Conservation (phyloP, 306 rosid genomes). For the Acacia crassicarpa region DNA sequence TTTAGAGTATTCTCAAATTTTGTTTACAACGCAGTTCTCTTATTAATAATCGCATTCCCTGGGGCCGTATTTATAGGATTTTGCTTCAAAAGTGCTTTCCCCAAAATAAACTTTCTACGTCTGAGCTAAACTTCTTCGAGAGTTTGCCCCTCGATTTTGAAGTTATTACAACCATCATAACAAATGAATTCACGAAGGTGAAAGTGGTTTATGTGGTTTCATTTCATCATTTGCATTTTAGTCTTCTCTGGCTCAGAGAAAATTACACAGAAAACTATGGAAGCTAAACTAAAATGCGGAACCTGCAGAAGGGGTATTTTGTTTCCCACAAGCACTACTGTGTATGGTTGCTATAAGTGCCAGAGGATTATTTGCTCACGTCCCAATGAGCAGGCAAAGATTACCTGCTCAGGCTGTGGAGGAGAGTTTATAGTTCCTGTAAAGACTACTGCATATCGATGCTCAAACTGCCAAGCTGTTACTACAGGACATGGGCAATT, state of each 20-base stretch:
- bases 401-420: conserved; percentile 23
- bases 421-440: neutral
- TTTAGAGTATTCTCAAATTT: neutral
- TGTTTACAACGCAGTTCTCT: neutral
- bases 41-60: neutral
- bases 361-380: neutral
- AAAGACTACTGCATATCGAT: neutral
- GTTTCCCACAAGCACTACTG: neutral
- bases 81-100: neutral
- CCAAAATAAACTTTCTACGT: neutral
- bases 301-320: conserved; percentile 12
- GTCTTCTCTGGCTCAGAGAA: neutral
- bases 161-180: neutral
- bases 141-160: neutral
- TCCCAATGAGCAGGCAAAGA: conserved; percentile 2
- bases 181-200: neutral
- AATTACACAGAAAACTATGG: conserved; percentile 22
- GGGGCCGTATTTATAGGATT: neutral
- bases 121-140: neutral
- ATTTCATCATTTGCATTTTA: neutral
- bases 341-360: neutral
- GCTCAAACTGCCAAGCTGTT: neutral
- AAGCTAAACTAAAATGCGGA: neutral
- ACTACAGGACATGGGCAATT: neutral
- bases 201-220: neutral